phyloP scores from a whole-genome alignment of 345 rosid species.

The Populus alba region DNA sequence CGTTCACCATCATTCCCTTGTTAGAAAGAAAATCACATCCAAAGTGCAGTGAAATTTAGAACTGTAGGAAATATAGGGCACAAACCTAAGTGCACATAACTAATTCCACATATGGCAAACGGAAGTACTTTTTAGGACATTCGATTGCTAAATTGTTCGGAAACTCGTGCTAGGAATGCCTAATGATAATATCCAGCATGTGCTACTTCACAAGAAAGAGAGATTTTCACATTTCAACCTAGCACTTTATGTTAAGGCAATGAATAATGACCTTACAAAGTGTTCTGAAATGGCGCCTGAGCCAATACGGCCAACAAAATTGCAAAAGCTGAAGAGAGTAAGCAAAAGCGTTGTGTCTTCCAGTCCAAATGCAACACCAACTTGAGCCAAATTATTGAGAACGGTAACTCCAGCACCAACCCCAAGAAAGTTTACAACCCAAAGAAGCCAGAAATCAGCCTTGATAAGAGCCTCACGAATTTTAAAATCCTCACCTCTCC shows the following conservation, averaged over 20 bases:
- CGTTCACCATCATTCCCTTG: neutral
- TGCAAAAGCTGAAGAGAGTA: conserved; percentile 76
- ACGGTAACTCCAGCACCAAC: conserved; percentile 88
- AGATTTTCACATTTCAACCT: conserved; percentile 2
- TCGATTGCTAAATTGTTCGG: neutral
- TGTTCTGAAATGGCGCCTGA: conserved; percentile 86
- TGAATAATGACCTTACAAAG: conserved; percentile 64
- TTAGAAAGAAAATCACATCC: neutral
- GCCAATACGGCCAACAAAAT: conserved; percentile 80
- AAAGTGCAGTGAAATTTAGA: neutral
- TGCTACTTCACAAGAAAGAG: neutral
- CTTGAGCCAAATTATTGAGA: conserved; percentile 93
- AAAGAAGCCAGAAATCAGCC: conserved; percentile 99
- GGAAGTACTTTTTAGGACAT: neutral
- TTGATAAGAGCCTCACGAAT: conserved; percentile 67
- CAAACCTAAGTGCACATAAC: neutral
- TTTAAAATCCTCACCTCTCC: conserved; percentile 85
- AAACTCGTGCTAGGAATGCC: neutral
- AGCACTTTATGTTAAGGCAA: neutral
- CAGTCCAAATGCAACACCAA: conserved; percentile 71
- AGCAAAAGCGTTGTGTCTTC: conserved; percentile 70
- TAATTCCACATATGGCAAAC: neutral
- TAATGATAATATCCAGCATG: neutral
- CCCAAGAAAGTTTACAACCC: conserved; percentile 79
- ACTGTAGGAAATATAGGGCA: neutral